Conservation (phyloP, 1,139 yeast species). For the Meyerozyma sp. region DNA sequence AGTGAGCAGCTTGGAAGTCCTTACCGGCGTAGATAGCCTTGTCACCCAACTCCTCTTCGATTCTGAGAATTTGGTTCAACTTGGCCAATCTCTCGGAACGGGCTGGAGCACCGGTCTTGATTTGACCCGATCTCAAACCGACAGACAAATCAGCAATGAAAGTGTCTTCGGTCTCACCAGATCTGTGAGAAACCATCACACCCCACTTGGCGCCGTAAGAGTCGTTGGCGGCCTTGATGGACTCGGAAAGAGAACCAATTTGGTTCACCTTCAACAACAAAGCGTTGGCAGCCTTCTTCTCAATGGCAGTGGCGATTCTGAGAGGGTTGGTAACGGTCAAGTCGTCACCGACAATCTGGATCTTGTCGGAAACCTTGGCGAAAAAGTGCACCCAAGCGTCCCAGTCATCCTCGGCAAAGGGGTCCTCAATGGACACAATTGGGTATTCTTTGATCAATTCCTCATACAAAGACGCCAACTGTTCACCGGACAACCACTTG, state of each 20-base stretch:
- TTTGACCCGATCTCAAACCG: conserved; percentile 96
- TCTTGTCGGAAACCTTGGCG: conserved; percentile 57
- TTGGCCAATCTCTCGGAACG: conserved; percentile 99
- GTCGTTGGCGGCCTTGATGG: conserved; percentile 88
- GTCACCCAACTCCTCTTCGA: conserved; percentile 95
- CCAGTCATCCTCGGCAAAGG: conserved; percentile 99
- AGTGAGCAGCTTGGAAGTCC: conserved; percentile 58
- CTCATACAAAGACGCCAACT: conserved; percentile 79
- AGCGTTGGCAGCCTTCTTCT: conserved; percentile 89
- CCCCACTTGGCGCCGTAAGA: conserved; percentile 94
- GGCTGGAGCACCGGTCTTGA: conserved; percentile 99
- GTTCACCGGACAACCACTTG: conserved; percentile 83
- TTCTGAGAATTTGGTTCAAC: conserved; percentile 93
- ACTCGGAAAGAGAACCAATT: conserved; percentile 87
- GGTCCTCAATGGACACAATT: conserved; percentile 95
- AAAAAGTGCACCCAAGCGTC: conserved; percentile 90
- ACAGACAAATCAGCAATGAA: conserved; percentile 95
- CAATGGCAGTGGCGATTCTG: conserved; percentile 91
- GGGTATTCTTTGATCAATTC: conserved; percentile 82
- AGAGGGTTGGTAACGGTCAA: conserved; percentile 95
- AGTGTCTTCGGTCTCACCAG: conserved; percentile 98
- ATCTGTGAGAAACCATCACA: conserved; percentile 97
- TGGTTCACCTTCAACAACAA: conserved; percentile 94
- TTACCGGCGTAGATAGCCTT: conserved; percentile 93
- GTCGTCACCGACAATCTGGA: conserved; percentile 95